These are phyloP conservation scores for Apiospora saccharicola DNA, from an alignment of 2,329 filamentous ascomycete genomes.

Conservation along the genomic window DNA sequence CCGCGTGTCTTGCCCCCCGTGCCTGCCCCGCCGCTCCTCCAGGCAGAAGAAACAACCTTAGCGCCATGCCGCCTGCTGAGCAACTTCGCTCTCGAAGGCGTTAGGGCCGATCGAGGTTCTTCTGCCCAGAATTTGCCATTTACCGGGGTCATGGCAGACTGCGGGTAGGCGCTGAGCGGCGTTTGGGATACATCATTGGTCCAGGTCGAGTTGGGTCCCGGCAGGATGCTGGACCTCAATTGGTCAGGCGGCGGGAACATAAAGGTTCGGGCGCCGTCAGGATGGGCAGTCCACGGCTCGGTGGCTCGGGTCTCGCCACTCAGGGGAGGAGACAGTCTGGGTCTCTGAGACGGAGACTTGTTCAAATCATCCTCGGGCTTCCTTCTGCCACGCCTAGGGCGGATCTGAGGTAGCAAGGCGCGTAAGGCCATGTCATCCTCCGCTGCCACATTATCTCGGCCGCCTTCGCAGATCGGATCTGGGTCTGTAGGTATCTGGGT, in stretches of 20 bases:
- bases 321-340: conserved; percentile 57
- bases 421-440: conserved; percentile 91
- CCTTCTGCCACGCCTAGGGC: conserved; percentile 67
- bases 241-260: conserved; percentile 47
- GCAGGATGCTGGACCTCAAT: conserved; percentile 46
- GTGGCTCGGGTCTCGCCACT: conserved; percentile 56
- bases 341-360: conserved; percentile 64
- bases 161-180: conserved; percentile 74
- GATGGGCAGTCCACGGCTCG: conserved; percentile 58
- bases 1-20: conserved; percentile 77
- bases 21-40: conserved; percentile 72
- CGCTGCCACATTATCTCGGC: conserved; percentile 81
- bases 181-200: conserved; percentile 63
- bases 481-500: conserved; percentile 73
- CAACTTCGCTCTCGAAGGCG: conserved; percentile 64
- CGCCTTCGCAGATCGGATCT: conserved; percentile 68
- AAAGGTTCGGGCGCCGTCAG: conserved; percentile 49
- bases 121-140: conserved; percentile 65
- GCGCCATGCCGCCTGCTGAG: conserved; percentile 75
- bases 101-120: conserved; percentile 78
- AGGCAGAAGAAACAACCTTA: conserved; percentile 87
- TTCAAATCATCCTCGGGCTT: conserved; percentile 66
- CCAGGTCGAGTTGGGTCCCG: conserved; percentile 50
- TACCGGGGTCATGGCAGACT: conserved; percentile 77
- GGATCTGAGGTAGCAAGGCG: conserved; percentile 80